Conservation (phyloP, 306 rosid species). For the Cajanus cajan region DNA sequence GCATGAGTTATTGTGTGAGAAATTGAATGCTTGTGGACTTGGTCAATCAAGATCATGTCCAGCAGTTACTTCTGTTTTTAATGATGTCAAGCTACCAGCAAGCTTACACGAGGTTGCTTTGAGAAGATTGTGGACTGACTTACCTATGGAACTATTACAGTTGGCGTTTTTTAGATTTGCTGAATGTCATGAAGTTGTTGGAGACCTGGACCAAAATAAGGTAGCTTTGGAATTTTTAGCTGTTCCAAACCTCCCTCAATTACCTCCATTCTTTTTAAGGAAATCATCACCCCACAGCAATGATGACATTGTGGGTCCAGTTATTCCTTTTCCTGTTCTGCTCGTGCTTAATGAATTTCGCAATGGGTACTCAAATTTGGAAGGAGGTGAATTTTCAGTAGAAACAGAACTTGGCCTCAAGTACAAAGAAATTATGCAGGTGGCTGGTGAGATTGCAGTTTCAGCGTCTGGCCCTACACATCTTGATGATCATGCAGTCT, state of each 20-base stretch:
- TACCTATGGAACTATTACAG: slow-evolving; percentile 58
- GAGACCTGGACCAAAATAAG: slow-evolving; percentile 23
- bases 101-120: slow-evolving; percentile 53
- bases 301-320: slow-evolving; percentile 65
- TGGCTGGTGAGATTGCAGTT: slow-evolving; percentile 40
- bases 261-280: slow-evolving; percentile 73
- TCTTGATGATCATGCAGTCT: slow-evolving; percentile 35
- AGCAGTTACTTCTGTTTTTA: slow-evolving; percentile 43
- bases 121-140: slow-evolving; percentile 62
- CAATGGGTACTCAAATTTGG: slow-evolving; percentile 39
- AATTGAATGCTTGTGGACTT: slow-evolving; percentile 54
- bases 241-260: slow-evolving; percentile 53
- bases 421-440: slow-evolving; percentile 49
- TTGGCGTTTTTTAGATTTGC: slow-evolving; percentile 51
- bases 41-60: slow-evolving; percentile 50
- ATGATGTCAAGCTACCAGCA: slow-evolving; percentile 56
- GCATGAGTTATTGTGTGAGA: slow-evolving; percentile 60
- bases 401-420: slow-evolving; percentile 41
- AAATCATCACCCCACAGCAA: slow-evolving; percentile 46
- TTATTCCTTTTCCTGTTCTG: slow-evolving; percentile 64
- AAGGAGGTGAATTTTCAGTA: slow-evolving; percentile 43
- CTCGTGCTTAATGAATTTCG: slow-evolving; percentile 50
- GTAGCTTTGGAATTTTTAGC: slow-evolving; percentile 49
- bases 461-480: slow-evolving; percentile 26
- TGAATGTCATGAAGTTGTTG: slow-evolving; percentile 39